phyloP scores from a whole-genome alignment of 306 rosid species.

The Geum urbanum region DNA sequence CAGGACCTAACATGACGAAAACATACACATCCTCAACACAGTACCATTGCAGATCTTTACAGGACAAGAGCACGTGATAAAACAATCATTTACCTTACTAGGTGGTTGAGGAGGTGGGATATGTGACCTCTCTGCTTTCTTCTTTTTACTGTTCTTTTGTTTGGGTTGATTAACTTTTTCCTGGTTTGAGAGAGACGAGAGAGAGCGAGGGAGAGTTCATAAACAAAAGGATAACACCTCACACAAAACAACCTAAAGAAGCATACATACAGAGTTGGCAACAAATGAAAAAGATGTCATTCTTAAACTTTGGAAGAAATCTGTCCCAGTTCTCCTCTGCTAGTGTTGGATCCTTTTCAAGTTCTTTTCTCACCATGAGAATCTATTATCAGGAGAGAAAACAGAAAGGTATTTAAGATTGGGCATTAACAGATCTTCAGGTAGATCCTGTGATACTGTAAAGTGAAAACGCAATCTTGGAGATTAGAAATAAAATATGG shows the following conservation, averaged over 20 bases:
- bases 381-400: conserved; percentile 32
- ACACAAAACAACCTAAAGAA: background rate
- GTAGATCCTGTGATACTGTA: background rate
- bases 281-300: conserved; percentile 13
- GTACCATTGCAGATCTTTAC: conserved; percentile 1
- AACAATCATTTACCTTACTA: conserved; percentile 59
- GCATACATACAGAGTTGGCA: conserved; percentile 13
- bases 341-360: conserved; percentile 86
- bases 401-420: background rate
- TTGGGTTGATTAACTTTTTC: conserved; percentile 88
- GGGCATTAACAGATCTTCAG: background rate
- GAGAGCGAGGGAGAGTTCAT: conserved; percentile 5
- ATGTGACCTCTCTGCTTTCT: conserved; percentile 73
- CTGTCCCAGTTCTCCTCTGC: conserved; percentile 89
- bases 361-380: conserved; percentile 91
- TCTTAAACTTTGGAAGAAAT: conserved; percentile 90
- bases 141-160: conserved; percentile 52
- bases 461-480: conserved; percentile 1
- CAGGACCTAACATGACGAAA: background rate
- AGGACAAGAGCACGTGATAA: conserved; percentile 12
- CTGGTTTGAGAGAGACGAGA: conserved; percentile 29
- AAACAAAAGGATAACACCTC: background rate
- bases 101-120: conserved; percentile 88
- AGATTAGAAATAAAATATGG: conserved; percentile 38
- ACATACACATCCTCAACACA: background rate